These are phyloP conservation scores for Fusarium temperatum DNA, from an alignment of 2,329 filamentous ascomycete genomes.

Conservation along the genomic window DNA sequence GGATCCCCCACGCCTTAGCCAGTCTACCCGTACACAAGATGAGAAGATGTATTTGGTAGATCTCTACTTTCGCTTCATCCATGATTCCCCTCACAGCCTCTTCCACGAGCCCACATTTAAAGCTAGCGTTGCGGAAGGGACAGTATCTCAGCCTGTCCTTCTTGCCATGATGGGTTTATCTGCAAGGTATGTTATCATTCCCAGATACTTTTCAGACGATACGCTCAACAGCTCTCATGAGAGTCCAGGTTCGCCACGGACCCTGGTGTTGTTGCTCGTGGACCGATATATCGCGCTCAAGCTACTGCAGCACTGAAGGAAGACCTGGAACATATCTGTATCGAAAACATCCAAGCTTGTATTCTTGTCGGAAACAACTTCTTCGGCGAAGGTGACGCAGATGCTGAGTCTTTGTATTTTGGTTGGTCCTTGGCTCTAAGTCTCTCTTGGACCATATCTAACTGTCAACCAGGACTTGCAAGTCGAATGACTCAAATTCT, in stretches of 20 bases:
- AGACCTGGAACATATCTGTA: conserved; percentile 44
- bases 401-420: conserved; percentile 47
- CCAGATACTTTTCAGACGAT: not conserved
- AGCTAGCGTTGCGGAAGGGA: conserved; percentile 10
- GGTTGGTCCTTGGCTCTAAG: conserved; percentile 22
- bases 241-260: conserved; percentile 14
- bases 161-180: conserved; percentile 36
- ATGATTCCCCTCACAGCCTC: conserved; percentile 37
- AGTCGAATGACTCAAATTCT: conserved; percentile 48
- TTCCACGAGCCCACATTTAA: conserved; percentile 35
- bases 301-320: conserved; percentile 39
- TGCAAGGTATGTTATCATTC: conserved; percentile 13
- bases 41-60: conserved; percentile 24
- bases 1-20: not conserved
- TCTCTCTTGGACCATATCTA: not conserved
- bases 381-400: conserved; percentile 42
- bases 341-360: conserved; percentile 48
- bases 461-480: conserved; percentile 36
- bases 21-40: not conserved
- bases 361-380: conserved; percentile 47
- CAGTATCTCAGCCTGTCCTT: conserved; percentile 21
- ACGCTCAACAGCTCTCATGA: not conserved
- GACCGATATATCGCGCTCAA: conserved; percentile 24
- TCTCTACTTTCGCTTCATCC: conserved; percentile 35
- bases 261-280: conserved; percentile 21